Conservation (phyloP, 2,329 filamentous ascomycete species). For the Drechslerella dactyloides region DNA sequence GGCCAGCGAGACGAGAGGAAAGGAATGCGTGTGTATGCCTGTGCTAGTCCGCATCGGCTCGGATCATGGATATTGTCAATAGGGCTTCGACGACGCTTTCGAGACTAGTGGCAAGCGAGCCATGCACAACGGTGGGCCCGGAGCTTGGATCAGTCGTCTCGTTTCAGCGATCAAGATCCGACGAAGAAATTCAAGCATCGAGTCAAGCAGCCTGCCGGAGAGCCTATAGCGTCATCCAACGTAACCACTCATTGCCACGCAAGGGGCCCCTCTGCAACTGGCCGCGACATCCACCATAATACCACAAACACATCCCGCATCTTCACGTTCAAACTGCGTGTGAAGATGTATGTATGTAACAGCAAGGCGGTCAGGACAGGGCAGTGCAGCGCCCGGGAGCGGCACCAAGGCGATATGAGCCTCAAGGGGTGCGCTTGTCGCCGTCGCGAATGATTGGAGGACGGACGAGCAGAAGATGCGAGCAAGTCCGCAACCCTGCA, state of each 20-base stretch:
- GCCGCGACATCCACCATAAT: conserved; percentile 7
- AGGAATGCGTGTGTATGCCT: conserved; percentile 18
- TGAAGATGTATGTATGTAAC: background rate
- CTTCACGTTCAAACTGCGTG: background rate
- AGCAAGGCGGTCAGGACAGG: conserved; percentile 2
- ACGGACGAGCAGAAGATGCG: background rate
- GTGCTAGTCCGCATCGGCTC: conserved; percentile 19
- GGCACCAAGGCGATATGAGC: conserved; percentile 43
- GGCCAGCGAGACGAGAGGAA: too few species aligned
- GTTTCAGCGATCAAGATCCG: conserved; percentile 6
- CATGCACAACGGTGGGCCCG: background rate
- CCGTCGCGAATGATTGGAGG: conserved; percentile 11
- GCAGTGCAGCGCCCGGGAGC: conserved; percentile 33
- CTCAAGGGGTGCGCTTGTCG: conserved; percentile 32
- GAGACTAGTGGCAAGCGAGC: conserved; percentile 1
- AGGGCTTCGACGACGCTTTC: background rate
- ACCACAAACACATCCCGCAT: background rate
- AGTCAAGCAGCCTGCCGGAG: conserved; percentile 19
- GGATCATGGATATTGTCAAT: too few species aligned
- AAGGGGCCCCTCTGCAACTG: background rate
- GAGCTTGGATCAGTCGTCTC: conserved; percentile 41
- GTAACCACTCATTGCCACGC: conserved; percentile 33
- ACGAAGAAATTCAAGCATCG: background rate
- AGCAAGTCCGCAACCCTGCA: background rate
- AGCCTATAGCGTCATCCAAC: conserved; percentile 48